Evolutionary conservation across 2,329 filamentous ascomycete genomes (phyloP).

Genomic region (Talaromyces piceae): DNA sequence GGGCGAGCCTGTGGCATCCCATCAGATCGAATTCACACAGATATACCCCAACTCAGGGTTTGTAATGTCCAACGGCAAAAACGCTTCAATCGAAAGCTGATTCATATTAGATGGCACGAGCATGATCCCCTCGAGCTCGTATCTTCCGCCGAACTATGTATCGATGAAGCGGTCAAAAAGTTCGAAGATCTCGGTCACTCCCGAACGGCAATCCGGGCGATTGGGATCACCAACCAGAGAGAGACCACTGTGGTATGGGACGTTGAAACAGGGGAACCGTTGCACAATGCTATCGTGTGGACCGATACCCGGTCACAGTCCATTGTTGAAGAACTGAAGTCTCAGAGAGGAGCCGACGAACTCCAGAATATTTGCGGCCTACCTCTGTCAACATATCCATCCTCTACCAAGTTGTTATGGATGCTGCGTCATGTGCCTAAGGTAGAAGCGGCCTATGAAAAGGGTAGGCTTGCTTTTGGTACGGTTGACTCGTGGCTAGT

Average conservation of each 20-base stretch:
- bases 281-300: constrained; percentile 85
- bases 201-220: constrained; percentile 58
- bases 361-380: constrained; percentile 68
- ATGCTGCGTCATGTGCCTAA: constrained; percentile 63
- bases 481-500: constrained; percentile 86
- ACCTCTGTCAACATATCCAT: constrained; percentile 81
- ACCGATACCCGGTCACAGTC: constrained; percentile 73
- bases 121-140: constrained; percentile 74
- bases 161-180: constrained; percentile 62
- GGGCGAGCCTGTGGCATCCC: constrained; percentile 69
- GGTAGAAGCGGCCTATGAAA: constrained; percentile 68
- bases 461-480: constrained; percentile 69
- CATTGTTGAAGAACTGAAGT: constrained; percentile 70
- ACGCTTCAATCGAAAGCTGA: not conserved
- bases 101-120: constrained; percentile 66
- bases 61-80: constrained; percentile 25
- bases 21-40: constrained; percentile 81
- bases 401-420: constrained; percentile 78
- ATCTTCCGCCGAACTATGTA: constrained; percentile 66
- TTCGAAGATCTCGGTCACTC: constrained; percentile 62
- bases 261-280: constrained; percentile 65
- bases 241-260: constrained; percentile 88
- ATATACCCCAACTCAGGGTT: constrained; percentile 79
- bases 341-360: constrained; percentile 58
- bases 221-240: constrained; percentile 86